Conservation (phyloP, 768 basidiomycete species). For the Leccinum imitatum region DNA sequence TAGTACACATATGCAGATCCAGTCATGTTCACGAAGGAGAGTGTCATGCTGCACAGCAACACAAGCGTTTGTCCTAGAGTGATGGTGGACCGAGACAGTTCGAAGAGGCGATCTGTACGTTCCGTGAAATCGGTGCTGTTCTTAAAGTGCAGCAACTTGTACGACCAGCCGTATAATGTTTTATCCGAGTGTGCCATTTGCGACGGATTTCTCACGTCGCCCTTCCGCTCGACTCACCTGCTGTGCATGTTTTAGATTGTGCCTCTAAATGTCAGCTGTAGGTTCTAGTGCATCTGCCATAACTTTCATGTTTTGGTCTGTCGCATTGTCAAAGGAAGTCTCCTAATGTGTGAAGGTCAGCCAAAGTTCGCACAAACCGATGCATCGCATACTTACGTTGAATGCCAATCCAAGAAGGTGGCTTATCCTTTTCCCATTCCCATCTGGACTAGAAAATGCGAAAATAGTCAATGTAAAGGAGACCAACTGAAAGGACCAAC, state of each 20-base stretch:
- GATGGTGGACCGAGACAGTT: not conserved
- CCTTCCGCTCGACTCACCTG: not conserved
- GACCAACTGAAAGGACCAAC: constrained; percentile 64
- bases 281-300: not conserved
- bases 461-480: constrained; percentile 90
- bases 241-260: not conserved
- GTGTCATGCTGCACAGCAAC: not conserved
- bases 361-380: constrained; percentile 94
- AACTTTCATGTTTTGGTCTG: not conserved
- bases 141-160: not conserved
- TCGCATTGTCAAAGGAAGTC: constrained; percentile 57
- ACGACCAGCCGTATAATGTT: not conserved
- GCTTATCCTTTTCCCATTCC: not conserved
- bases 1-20: constrained; percentile 4
- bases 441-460: constrained; percentile 81
- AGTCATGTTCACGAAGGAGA: not conserved
- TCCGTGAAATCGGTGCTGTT: not conserved
- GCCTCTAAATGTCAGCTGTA: not conserved
- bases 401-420: constrained; percentile 88
- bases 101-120: not conserved
- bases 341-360: constrained; percentile 92
- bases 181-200: not conserved
- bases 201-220: not conserved
- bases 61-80: not conserved
- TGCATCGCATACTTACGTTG: constrained; percentile 88